Conservation (phyloP, 352 stramenopile genomes). For the Phytophthora chlamydospora region DNA sequence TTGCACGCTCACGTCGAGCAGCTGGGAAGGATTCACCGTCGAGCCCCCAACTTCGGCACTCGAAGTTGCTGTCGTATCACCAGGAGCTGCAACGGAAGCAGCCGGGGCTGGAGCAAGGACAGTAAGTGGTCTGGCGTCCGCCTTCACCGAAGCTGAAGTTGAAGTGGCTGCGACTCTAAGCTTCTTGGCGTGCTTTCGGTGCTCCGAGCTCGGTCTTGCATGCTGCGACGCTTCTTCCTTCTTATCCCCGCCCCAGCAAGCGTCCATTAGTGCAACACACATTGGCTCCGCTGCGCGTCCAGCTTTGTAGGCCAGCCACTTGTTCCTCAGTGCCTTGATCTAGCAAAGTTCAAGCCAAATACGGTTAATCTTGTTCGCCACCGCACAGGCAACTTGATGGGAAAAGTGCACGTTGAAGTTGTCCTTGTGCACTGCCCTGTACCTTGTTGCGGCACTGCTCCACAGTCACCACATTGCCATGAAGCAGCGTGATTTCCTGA, state of each 20-base stretch:
- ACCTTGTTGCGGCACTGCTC: constrained; percentile 38
- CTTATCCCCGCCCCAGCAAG: constrained; percentile 11
- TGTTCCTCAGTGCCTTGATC: constrained; percentile 31
- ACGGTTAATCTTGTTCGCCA: constrained; percentile 8
- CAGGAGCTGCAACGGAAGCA: neutral
- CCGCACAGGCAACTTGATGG: too few species aligned
- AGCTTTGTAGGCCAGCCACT: constrained; percentile 28
- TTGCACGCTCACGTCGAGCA: constrained; percentile 4
- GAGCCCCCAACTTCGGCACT: neutral
- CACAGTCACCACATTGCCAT: constrained; percentile 12
- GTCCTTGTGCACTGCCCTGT: neutral
- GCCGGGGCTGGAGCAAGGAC: constrained; percentile 10
- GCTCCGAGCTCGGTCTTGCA: constrained; percentile 12
- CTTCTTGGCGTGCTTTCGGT: constrained; percentile 9
- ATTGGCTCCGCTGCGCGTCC: constrained; percentile 11
- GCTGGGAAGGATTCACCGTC: neutral
- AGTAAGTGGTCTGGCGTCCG: neutral
- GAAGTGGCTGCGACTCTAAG: constrained; percentile 3
- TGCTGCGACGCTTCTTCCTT: constrained; percentile 4
- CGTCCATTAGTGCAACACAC: constrained; percentile 26
- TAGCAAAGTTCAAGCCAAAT: constrained; percentile 11
- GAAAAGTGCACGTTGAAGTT: too few species aligned
- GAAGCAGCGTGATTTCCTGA: constrained; percentile 14
- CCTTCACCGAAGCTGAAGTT: neutral
- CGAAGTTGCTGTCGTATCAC: neutral